phyloP scores from a whole-genome alignment of 352 stramenopile genomes.

The Aphanomyces astaci region DNA sequence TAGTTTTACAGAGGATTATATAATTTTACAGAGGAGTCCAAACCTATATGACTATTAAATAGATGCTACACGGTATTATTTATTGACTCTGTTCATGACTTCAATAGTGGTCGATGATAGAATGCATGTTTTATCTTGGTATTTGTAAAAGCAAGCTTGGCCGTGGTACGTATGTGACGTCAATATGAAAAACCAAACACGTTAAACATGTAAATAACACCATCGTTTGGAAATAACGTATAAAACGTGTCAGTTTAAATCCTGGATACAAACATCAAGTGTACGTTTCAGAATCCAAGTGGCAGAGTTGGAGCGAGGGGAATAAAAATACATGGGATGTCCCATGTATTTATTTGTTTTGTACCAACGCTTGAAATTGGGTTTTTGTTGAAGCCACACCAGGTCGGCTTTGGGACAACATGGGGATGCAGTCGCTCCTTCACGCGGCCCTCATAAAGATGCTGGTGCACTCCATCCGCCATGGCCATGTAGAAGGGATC shows the following conservation, averaged over 20 bases:
- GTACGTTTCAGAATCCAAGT: neutral
- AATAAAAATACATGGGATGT: neutral
- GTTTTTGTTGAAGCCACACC: neutral
- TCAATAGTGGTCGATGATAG: no score
- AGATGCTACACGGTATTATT: no score
- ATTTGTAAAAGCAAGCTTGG: no score
- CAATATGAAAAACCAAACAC: no score
- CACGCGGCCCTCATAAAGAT: constrained; percentile 79
- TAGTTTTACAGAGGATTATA: no score
- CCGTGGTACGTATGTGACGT: no score
- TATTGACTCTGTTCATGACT: no score
- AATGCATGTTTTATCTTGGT: no score
- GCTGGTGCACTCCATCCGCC: constrained; percentile 69
- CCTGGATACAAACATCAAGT: neutral
- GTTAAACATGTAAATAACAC: neutral
- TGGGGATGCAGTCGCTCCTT: constrained; percentile 34
- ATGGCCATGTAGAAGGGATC: constrained; percentile 69
- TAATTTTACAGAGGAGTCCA: no score
- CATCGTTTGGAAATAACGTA: neutral
- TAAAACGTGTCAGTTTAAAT: neutral
- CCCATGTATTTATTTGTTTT: neutral
- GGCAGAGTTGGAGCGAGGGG: neutral
- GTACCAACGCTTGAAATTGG: no score
- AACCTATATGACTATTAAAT: no score
- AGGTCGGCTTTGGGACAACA: neutral